These are phyloP conservation scores for Pseudocercospora fijiensis DNA, from an alignment of 2,329 filamentous ascomycete genomes.

Conservation along the genomic window DNA sequence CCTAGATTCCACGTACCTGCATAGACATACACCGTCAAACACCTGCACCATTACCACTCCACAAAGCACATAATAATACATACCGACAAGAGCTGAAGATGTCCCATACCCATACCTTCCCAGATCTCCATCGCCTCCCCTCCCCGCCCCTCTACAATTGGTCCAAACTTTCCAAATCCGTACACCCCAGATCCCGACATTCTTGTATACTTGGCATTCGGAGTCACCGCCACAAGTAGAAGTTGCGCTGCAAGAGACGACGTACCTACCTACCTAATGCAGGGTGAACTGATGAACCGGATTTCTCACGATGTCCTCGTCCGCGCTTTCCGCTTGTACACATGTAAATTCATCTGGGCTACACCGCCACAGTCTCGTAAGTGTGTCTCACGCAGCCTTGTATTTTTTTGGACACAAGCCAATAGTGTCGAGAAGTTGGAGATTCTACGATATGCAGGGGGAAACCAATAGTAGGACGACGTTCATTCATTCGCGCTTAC, in stretches of 20 bases:
- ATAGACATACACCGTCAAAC: neutral
- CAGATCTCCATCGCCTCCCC: neutral
- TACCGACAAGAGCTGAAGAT: neutral
- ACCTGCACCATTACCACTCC: neutral
- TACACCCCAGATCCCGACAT: neutral
- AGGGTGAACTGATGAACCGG: too few species aligned
- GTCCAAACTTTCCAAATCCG: neutral
- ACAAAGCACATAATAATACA: neutral
- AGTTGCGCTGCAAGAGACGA: neutral
- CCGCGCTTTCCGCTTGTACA: neutral
- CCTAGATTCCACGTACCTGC: neutral
- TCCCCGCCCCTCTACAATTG: neutral
- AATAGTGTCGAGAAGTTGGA: neutral
- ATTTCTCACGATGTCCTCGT: neutral
- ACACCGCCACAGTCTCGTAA: neutral
- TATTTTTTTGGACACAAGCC: neutral
- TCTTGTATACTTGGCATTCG: neutral
- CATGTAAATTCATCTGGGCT: neutral
- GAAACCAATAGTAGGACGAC: neutral
- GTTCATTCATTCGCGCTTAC: too few species aligned
- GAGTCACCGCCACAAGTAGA: neutral
- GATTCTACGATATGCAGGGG: neutral
- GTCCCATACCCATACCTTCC: too few species aligned
- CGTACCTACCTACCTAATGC: too few species aligned
- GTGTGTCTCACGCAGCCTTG: neutral